Evolutionary conservation across 192 early-diverging fungal genomes (phyloP), one percentile per base, ranked within the genome.

Genomic region (Entophlyctis luteolus): DNA sequence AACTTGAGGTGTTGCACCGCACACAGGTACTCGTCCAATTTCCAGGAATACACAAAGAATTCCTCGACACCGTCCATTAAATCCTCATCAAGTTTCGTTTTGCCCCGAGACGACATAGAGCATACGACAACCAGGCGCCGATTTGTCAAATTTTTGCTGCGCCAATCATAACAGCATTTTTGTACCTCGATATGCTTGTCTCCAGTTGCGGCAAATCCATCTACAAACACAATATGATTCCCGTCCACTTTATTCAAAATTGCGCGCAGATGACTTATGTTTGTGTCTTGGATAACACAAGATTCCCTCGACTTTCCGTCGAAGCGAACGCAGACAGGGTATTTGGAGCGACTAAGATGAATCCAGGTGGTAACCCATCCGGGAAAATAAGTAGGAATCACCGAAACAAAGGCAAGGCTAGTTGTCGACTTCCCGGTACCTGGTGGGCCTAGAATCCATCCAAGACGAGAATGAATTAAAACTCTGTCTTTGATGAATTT

Each of bases 41-140:
- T n/a, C n/a, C n/a, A n/a, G n/a, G n/a, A n/a, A n/a, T 50, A 50
- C 20, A 50, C 49, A 50, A 50, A 50, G 49, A 50, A 52, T 52
- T 52, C 49, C 29, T 52, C 49, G 49, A 52, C 10, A 16, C 10
- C 12, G 0, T 16, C 10, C 5, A 16, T 6, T 28, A 52, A 16
- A 20, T 52, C 49, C 0, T 52, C 49, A 16, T 52, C 49, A 27
- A 6, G 10, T 52, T 52, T 52, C 0, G 5, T 28, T 16, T 52
- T 20, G n/a, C n/a, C 49, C 6, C 49, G 49, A 50, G 5, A 50
- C 5, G 20, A 27, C 49, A 50, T 50, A 20, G 49, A 50, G n/a
- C 5, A 50, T 20, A 52, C 20, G 28, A 52, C 6, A 6, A 52
- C 0, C 10, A 52, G 49, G 0, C 49, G 49, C 5, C 49, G 6